phyloP scores from a whole-genome alignment of 768 basidiomycete genomes.

The Mrakia hoshinonis region DNA sequence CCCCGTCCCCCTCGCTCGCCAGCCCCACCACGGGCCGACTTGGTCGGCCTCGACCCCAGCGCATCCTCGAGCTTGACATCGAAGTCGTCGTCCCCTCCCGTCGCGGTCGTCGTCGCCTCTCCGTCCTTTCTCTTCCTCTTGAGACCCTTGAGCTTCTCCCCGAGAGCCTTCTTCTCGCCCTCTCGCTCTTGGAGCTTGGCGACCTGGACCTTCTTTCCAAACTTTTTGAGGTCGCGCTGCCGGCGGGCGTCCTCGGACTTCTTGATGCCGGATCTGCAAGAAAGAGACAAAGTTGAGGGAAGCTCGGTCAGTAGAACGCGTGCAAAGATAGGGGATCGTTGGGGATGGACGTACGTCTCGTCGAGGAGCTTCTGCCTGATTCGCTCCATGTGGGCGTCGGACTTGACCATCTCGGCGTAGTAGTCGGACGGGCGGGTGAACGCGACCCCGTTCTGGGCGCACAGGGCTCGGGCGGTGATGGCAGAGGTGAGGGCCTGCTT shows the following conservation, averaged over 20 bases:
- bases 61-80: conserved; percentile 88
- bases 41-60: conserved; percentile 43
- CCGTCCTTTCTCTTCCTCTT: conserved; percentile 86
- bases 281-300: not conserved
- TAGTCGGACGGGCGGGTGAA: conserved; percentile 90
- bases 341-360: conserved; percentile 56
- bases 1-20: conserved; percentile 34
- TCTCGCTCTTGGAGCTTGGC: conserved; percentile 89
- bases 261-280: conserved; percentile 64
- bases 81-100: conserved; percentile 60
- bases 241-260: conserved; percentile 82
- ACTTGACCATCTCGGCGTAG: conserved; percentile 98
- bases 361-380: conserved; percentile 83
- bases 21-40: conserved; percentile 26
- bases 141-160: conserved; percentile 71
- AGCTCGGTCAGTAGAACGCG: not conserved
- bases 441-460: conserved; percentile 61
- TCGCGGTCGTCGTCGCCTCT: conserved; percentile 54
- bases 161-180: conserved; percentile 81
- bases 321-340: too few relatives aligned
- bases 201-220: conserved; percentile 92
- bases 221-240: conserved; percentile 93
- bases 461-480: conserved; percentile 64
- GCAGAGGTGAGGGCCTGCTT: conserved; percentile 85
- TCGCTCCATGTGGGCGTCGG: conserved; percentile 93